Evolutionary conservation across 1,139 yeast genomes (phyloP).

Genomic region (Pichia sp.): DNA sequence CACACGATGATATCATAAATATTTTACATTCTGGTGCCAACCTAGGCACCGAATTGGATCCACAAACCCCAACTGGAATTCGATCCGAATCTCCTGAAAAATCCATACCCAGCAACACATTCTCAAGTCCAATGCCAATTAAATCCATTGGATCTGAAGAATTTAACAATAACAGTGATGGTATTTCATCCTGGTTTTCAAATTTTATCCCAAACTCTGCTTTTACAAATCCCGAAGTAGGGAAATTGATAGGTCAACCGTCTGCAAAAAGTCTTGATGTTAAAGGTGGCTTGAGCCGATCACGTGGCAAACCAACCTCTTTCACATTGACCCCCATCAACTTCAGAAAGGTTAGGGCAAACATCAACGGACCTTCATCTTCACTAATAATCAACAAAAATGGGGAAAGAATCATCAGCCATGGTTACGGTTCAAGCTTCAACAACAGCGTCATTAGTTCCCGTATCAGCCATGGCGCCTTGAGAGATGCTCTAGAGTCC

Average conservation of each 20-base stretch:
- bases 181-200: constrained; percentile 25
- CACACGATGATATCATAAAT: constrained; percentile 17
- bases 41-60: constrained; percentile 9
- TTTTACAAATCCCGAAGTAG: constrained; percentile 29
- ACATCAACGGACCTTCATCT: constrained; percentile 14
- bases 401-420: constrained; percentile 40
- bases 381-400: constrained; percentile 45
- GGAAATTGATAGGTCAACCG: constrained; percentile 27
- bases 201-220: constrained; percentile 30
- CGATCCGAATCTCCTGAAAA: background rate
- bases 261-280: constrained; percentile 12
- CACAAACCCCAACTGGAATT: constrained; percentile 6
- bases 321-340: background rate
- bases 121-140: constrained; percentile 7
- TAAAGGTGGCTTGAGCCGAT: background rate
- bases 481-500: constrained; percentile 41
- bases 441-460: constrained; percentile 40
- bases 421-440: constrained; percentile 41
- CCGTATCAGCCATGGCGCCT: constrained; percentile 39
- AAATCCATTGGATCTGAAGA: background rate
- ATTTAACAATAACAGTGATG: constrained; percentile 7
- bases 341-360: constrained; percentile 1
- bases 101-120: background rate
- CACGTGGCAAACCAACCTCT: background rate
- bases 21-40: constrained; percentile 15